Conservation (phyloP, 306 rosid species). For the Lathyrus sativus region DNA sequence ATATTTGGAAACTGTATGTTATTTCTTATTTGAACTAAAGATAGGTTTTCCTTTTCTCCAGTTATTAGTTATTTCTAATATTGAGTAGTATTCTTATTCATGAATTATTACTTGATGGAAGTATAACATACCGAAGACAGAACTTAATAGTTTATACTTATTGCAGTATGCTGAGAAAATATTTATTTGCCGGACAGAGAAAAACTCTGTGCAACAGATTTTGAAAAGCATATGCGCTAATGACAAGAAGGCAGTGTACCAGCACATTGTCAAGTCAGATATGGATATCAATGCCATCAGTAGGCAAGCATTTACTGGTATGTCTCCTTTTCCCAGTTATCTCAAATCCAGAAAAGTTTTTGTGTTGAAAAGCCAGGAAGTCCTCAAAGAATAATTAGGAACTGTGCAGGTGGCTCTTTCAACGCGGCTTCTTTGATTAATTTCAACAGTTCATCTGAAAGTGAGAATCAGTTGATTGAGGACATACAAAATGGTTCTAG, state of each 20-base stretch:
- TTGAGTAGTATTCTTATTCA: constrained; percentile 30
- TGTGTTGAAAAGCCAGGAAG: constrained; percentile 30
- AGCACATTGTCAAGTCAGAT: constrained; percentile 54
- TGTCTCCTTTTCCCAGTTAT: constrained; percentile 28
- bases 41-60: constrained; percentile 14
- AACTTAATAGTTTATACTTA: constrained; percentile 37
- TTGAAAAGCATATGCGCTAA: constrained; percentile 63
- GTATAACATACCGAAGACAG: constrained; percentile 31
- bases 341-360: constrained; percentile 26
- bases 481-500: constrained; percentile 52
- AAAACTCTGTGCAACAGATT: constrained; percentile 46
- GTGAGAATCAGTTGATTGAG: constrained; percentile 44
- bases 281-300: constrained; percentile 49
- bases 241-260: constrained; percentile 74
- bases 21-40: constrained; percentile 12
- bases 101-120: constrained; percentile 24
- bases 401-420: constrained; percentile 44
- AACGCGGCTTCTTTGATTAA: constrained; percentile 50
- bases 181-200: constrained; percentile 49
- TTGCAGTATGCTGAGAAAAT: constrained; percentile 73
- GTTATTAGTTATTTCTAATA: constrained; percentile 15
- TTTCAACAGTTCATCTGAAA: constrained; percentile 36
- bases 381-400: constrained; percentile 20
- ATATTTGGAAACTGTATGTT: not conserved
- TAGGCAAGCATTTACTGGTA: constrained; percentile 53